Evolutionary conservation across 495 filamentous ascomycete genomes (phyloP).

Genomic region (Penicillium macrosclerotiorum): DNA sequence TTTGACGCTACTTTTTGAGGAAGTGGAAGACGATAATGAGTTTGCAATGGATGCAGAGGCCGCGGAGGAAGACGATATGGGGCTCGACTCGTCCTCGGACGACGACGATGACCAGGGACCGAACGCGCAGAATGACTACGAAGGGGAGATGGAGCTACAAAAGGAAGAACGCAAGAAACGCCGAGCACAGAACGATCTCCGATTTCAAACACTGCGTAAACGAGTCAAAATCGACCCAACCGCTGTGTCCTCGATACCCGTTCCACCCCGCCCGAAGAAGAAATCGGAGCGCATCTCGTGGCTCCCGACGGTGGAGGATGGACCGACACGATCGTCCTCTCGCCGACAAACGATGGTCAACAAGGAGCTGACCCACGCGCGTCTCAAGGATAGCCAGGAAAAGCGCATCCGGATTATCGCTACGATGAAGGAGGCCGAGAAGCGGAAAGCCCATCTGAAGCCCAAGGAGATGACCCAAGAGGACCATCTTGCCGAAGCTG

Average conservation of each 20-base stretch:
- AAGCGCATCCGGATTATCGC: slow-evolving; percentile 74
- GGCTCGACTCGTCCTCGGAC: slow-evolving; percentile 79
- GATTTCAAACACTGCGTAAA: slow-evolving; percentile 51
- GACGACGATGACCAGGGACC: slow-evolving; percentile 72
- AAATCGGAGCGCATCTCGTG: slow-evolving; percentile 90
- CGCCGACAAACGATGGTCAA: slow-evolving; percentile 81
- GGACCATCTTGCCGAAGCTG: slow-evolving; percentile 83
- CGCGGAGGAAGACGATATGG: slow-evolving; percentile 70
- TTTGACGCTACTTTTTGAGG: slow-evolving; percentile 76
- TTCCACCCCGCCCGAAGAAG: slow-evolving; percentile 72
- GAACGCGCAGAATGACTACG: slow-evolving; percentile 55
- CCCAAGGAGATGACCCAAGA: slow-evolving; percentile 83
- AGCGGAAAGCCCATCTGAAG: slow-evolving; percentile 70
- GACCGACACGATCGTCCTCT: slow-evolving; percentile 77
- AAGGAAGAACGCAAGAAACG: slow-evolving; percentile 72
- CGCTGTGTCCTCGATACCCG: slow-evolving; percentile 41
- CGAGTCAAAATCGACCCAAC: slow-evolving; percentile 65
- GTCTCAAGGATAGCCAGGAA: slow-evolving; percentile 80
- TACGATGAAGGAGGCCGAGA: slow-evolving; percentile 84
- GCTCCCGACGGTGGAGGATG: slow-evolving; percentile 76
- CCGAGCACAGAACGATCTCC: slow-evolving; percentile 60
- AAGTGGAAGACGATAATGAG: slow-evolving; percentile 82
- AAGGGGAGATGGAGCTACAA: slow-evolving; percentile 65
- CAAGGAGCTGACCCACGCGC: slow-evolving; percentile 75
- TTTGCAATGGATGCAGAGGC: slow-evolving; percentile 68